Evolutionary conservation across 2,329 filamentous ascomycete genomes (phyloP).

Genomic region (Nemania sp.): DNA sequence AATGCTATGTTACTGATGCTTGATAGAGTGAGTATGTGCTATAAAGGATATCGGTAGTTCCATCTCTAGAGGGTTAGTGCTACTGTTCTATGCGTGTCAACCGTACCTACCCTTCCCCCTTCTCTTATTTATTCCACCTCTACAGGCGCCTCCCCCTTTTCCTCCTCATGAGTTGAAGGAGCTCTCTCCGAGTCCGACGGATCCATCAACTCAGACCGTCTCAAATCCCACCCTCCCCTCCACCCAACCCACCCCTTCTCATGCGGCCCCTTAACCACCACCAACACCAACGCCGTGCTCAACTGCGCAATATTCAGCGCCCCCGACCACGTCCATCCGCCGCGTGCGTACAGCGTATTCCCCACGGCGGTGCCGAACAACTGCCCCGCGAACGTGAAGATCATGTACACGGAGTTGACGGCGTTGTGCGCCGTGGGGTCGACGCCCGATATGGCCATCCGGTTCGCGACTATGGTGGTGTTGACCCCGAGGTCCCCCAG

Average conservation of each 20-base stretch:
- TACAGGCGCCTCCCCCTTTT: conserved; percentile 26
- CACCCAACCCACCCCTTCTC: conserved; percentile 52
- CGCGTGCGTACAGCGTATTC: conserved; percentile 50
- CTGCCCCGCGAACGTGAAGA: conserved; percentile 51
- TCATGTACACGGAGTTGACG: conserved; percentile 54
- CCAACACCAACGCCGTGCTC: conserved; percentile 42
- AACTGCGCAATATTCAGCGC: conserved; percentile 51
- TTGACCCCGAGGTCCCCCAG: conserved; percentile 52
- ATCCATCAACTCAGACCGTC: conserved; percentile 25
- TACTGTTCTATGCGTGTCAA: neutral
- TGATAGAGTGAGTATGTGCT: too few species aligned
- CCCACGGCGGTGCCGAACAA: conserved; percentile 51
- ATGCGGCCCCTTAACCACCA: conserved; percentile 46
- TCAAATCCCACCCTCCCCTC: conserved; percentile 50
- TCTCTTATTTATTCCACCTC: neutral
- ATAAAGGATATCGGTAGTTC: too few species aligned
- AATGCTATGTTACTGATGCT: too few species aligned
- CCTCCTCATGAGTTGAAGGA: conserved; percentile 23
- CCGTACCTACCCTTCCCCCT: too few species aligned
- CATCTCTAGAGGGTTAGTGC: neutral
- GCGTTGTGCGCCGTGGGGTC: conserved; percentile 52
- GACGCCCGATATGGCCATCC: conserved; percentile 50
- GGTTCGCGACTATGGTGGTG: conserved; percentile 49
- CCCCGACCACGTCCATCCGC: conserved; percentile 51
- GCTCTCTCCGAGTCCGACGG: conserved; percentile 25